These are phyloP conservation scores for Verticillium tricorpus DNA, from an alignment of 2,329 filamentous ascomycete genomes.

Conservation along the genomic window DNA sequence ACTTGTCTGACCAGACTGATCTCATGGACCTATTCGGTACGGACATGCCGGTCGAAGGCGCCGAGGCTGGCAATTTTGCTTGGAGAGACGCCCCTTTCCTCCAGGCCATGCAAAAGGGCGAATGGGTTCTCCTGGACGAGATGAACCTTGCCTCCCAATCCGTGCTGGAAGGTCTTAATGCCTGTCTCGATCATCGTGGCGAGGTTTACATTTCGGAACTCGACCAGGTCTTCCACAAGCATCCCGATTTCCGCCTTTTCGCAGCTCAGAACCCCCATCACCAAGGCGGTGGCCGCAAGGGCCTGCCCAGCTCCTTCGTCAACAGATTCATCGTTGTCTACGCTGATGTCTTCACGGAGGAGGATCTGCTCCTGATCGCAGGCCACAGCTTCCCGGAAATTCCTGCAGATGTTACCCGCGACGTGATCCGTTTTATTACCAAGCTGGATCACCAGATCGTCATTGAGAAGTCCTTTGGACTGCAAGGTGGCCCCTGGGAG, in stretches of 20 bases:
- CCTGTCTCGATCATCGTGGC: conserved; percentile 92
- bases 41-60: conserved; percentile 92
- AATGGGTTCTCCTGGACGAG: conserved; percentile 96
- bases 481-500: conserved; percentile 80
- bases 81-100: conserved; percentile 96
- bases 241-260: conserved; percentile 88
- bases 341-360: conserved; percentile 78
- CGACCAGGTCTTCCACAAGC: conserved; percentile 87
- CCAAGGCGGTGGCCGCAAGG: conserved; percentile 92
- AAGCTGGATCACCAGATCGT: conserved; percentile 70
- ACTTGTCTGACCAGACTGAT: conserved; percentile 96
- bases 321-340: conserved; percentile 98
- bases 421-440: conserved; percentile 76
- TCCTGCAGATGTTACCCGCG: conserved; percentile 52
- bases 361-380: conserved; percentile 81
- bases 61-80: conserved; percentile 81
- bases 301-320: conserved; percentile 90
- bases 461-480: conserved; percentile 52
- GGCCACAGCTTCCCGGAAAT: conserved; percentile 68
- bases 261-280: conserved; percentile 97
- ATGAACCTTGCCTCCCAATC: conserved; percentile 99
- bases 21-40: conserved; percentile 96
- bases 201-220: conserved; percentile 94
- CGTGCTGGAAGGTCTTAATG: conserved; percentile 91
- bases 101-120: conserved; percentile 91